phyloP scores from a whole-genome alignment of 257 asterid species.

The Fraxinus pennsylvanica region DNA sequence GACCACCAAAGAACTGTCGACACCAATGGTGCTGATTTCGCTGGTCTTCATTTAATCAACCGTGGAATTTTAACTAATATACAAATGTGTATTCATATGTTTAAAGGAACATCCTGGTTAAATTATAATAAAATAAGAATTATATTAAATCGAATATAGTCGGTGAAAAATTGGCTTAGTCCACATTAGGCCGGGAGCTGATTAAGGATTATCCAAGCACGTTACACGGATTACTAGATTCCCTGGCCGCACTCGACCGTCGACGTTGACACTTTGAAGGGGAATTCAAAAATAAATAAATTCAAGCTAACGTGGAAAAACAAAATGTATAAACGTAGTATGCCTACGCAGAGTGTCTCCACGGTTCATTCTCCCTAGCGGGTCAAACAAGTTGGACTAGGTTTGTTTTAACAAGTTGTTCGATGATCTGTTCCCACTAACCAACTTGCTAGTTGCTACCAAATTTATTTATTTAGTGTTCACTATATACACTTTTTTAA shows the following conservation, averaged over 20 bases:
- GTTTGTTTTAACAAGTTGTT: conserved; percentile 16
- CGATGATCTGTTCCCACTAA: conserved; percentile 19
- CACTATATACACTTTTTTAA: too few species aligned
- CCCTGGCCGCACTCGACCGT: conserved; percentile 2
- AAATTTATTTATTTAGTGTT: too few species aligned
- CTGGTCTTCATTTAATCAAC: too few species aligned
- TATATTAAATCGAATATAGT: too few species aligned
- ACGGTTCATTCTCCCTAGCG: not conserved
- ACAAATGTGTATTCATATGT: too few species aligned
- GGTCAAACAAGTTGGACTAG: not conserved
- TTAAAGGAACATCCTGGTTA: too few species aligned
- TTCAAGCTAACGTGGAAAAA: not conserved
- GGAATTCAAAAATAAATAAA: not conserved
- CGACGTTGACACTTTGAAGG: conserved; percentile 11
- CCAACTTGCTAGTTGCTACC: conserved; percentile 1
- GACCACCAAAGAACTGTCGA: too few species aligned
- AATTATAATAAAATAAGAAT: too few species aligned
- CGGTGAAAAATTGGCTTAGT: too few species aligned
- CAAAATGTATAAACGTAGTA: not conserved
- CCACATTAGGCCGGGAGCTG: not conserved
- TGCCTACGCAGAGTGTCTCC: not conserved
- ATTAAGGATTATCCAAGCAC: conserved; percentile 4
- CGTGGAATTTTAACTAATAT: too few species aligned
- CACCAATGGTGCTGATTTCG: too few species aligned
- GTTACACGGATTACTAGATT: conserved; percentile 16